phyloP scores from a whole-genome alignment of 495 filamentous ascomycete species.

The Articulospora tetracladia region DNA sequence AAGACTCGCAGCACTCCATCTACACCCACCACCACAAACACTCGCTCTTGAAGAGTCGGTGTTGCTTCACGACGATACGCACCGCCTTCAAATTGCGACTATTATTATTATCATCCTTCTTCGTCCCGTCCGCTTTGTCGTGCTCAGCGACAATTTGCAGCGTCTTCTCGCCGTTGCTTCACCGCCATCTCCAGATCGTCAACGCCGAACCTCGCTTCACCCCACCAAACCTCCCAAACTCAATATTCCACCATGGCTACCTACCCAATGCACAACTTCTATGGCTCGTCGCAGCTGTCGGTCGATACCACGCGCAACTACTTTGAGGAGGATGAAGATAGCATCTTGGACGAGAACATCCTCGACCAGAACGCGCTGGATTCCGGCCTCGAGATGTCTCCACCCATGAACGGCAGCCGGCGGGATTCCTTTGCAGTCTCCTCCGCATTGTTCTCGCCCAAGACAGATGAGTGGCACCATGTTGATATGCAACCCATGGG shows the following conservation, averaged over 20 bases:
- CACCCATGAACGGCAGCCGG: slow-evolving; percentile 61
- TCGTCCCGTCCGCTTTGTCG: slow-evolving; percentile 7
- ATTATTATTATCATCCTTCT: background rate
- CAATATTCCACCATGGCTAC: slow-evolving; percentile 42
- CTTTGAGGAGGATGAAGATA: slow-evolving; percentile 77
- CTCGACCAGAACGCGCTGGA: slow-evolving; percentile 60
- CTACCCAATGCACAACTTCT: slow-evolving; percentile 55
- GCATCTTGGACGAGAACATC: slow-evolving; percentile 82
- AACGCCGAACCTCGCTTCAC: slow-evolving; percentile 19
- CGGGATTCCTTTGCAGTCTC: slow-evolving; percentile 67
- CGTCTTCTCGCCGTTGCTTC: slow-evolving; percentile 18
- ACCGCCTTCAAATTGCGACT: background rate
- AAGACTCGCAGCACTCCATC: background rate
- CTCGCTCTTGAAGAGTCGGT: background rate
- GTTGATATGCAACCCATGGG: slow-evolving; percentile 37
- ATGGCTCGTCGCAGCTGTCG: slow-evolving; percentile 56
- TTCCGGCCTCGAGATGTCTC: slow-evolving; percentile 65
- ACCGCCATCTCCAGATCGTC: slow-evolving; percentile 18
- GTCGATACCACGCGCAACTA: slow-evolving; percentile 60
- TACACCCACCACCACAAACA: background rate
- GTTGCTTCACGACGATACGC: background rate
- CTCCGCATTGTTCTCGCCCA: slow-evolving; percentile 67
- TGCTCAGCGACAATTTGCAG: slow-evolving; percentile 10
- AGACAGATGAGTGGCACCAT: slow-evolving; percentile 72
- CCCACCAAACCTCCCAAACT: slow-evolving; percentile 2